A percentile compares a stretch with the other conserved stretches of the same genome.
phyloP scores from a whole-genome alignment of 371 early-diverging fungal genomes.

The Mucor piriformis region DNA sequence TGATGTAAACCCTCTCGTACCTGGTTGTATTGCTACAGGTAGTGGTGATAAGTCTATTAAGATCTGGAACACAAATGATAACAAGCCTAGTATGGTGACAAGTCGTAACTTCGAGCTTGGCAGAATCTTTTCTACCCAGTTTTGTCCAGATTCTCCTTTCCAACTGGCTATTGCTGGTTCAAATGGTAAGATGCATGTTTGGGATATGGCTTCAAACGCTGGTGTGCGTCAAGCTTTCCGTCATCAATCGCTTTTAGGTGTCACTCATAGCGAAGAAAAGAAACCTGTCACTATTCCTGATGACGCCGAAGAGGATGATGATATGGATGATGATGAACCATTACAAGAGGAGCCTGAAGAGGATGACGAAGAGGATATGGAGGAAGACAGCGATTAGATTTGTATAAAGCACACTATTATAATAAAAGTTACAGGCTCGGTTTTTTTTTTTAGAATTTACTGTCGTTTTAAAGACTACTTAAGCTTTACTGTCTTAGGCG shows the following conservation, averaged over 20 bases:
- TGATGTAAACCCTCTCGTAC: constrained; percentile 79
- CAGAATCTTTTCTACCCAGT: constrained; percentile 81
- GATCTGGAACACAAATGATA: constrained; percentile 85
- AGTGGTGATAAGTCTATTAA: constrained; percentile 89
- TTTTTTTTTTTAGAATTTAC: too few relatives aligned
- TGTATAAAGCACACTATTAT: not conserved
- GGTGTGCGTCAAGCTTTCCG: constrained; percentile 77
- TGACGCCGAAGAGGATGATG: constrained; percentile 58
- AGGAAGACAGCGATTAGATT: constrained; percentile 30
- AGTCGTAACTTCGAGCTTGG: constrained; percentile 85
- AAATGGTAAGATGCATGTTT: constrained; percentile 83
- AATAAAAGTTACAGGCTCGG: too few relatives aligned
- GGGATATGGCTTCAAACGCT: constrained; percentile 89
- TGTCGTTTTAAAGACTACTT: too few relatives aligned
- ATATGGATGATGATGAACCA: constrained; percentile 52
- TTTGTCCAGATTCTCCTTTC: constrained; percentile 89
- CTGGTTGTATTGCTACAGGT: constrained; percentile 90
- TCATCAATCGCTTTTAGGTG: constrained; percentile 32
- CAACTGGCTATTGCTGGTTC: constrained; percentile 87
- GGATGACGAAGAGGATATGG: constrained; percentile 29
- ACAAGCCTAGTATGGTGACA: constrained; percentile 77
- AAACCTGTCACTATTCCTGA: constrained; percentile 44
- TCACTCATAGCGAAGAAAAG: constrained; percentile 35
- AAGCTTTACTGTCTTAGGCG: too few relatives aligned
- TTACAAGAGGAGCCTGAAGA: constrained; percentile 22